These are phyloP conservation scores for Melianthus villosus DNA, from an alignment of 441 rosid genomes.

Conservation along the genomic window DNA sequence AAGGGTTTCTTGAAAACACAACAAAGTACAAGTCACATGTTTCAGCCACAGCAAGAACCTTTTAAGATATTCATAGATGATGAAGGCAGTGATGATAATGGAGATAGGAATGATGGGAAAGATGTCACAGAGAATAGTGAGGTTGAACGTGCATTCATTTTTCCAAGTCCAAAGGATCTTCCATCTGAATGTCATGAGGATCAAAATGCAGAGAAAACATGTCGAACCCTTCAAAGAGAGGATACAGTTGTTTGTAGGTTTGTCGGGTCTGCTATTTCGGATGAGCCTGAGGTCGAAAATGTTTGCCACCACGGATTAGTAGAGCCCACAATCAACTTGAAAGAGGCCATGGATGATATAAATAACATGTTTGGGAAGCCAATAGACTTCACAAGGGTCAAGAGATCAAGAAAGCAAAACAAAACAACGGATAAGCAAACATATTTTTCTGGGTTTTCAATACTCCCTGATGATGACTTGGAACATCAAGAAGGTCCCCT, in stretches of 20 bases:
- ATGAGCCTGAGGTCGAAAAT: constrained; percentile 77
- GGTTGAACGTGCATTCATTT: constrained; percentile 29
- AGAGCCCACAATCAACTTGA: constrained; percentile 88
- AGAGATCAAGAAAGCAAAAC: constrained; percentile 45
- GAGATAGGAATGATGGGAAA: too few relatives aligned
- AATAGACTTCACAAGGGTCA: constrained; percentile 65
- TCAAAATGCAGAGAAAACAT: constrained; percentile 20
- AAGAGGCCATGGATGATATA: constrained; percentile 92
- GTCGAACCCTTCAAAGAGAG: constrained; percentile 38
- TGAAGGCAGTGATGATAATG: constrained; percentile 28
- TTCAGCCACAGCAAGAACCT: constrained; percentile 22
- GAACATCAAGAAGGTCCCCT: constrained; percentile 19
- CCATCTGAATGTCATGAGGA: constrained; percentile 39
- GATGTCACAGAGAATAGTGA: constrained; percentile 13
- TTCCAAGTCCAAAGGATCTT: constrained; percentile 44
- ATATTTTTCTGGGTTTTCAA: constrained; percentile 39
- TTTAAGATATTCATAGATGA: constrained; percentile 52
- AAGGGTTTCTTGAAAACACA: too few relatives aligned
- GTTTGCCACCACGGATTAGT: constrained; percentile 96
- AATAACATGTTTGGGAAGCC: constrained; percentile 95
- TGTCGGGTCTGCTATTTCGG: constrained; percentile 68
- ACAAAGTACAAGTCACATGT: constrained; percentile 15
- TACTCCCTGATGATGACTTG: constrained; percentile 59
- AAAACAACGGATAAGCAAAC: constrained; percentile 20
- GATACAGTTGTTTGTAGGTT: constrained; percentile 76